Evolutionary conservation across 1,284 basidiomycete genomes (phyloP).

Genomic region (Sphaerobolus stellatus): DNA sequence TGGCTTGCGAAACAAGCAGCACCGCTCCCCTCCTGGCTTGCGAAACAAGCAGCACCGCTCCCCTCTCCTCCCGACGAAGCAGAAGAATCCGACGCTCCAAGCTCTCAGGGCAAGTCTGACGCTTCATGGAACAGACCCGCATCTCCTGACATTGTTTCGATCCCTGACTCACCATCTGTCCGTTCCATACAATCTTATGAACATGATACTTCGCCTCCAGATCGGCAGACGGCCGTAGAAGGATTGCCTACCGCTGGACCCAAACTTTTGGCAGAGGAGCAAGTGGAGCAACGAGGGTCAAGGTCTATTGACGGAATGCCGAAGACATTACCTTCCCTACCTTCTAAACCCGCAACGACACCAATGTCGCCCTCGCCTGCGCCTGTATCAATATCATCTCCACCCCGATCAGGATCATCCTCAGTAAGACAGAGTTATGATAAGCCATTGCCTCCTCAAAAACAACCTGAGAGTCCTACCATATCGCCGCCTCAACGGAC

Average conservation of each 20-base stretch:
- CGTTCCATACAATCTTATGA: not conserved
- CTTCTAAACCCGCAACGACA: not conserved
- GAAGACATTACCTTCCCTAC: not conserved
- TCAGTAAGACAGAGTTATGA: no score
- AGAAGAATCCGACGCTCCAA: not conserved
- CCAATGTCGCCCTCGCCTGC: not conserved
- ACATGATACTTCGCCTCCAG: no score
- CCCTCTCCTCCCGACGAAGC: constrained; percentile 3
- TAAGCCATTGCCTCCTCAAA: not conserved
- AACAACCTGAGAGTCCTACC: not conserved
- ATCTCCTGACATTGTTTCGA: not conserved
- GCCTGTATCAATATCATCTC: no score
- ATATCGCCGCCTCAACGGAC: not conserved
- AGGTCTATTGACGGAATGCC: no score
- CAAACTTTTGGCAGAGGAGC: no score
- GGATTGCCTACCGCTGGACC: no score
- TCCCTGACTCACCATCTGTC: not conserved
- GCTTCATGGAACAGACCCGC: no score
- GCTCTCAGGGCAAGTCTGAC: no score
- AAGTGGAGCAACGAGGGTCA: no score
- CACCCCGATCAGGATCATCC: no score
- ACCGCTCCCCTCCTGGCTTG: not conserved
- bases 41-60: not conserved
- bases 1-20: not conserved
- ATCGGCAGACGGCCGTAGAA: no score